Evolutionary conservation across 2,329 filamentous ascomycete genomes (phyloP).

Genomic region (Exophiala aquamarina): DNA sequence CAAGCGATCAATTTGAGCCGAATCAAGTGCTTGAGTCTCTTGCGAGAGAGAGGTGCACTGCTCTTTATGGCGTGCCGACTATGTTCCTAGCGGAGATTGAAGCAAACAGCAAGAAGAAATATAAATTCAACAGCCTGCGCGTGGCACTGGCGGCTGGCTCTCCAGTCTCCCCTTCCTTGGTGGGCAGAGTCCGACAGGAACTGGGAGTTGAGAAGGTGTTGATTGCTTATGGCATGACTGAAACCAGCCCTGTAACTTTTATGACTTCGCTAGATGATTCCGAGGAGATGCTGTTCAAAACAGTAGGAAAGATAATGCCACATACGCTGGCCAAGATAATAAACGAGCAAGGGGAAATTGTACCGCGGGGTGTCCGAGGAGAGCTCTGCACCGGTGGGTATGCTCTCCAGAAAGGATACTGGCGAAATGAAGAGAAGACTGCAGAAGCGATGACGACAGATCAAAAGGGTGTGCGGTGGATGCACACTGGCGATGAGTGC

Average conservation of each 20-base stretch:
- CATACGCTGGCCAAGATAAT: constrained; percentile 81
- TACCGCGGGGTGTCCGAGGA: constrained; percentile 67
- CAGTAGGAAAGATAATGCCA: constrained; percentile 75
- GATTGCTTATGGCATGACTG: constrained; percentile 96
- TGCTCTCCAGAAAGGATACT: constrained; percentile 87
- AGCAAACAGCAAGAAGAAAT: constrained; percentile 11
- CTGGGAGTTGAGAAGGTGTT: constrained; percentile 81
- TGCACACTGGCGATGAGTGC: constrained; percentile 89
- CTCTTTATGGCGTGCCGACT: constrained; percentile 41
- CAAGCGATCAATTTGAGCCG: constrained; percentile 82
- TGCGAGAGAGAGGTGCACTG: constrained; percentile 13
- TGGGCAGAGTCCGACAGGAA: constrained; percentile 68
- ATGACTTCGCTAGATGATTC: constrained; percentile 83
- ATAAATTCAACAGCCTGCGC: constrained; percentile 47
- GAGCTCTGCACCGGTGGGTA: constrained; percentile 85
- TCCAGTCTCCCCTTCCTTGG: constrained; percentile 63
- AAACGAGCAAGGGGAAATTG: constrained; percentile 61
- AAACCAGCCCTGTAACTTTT: constrained; percentile 68
- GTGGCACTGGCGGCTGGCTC: constrained; percentile 89
- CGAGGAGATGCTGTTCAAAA: constrained; percentile 67
- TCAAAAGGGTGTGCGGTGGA: constrained; percentile 65
- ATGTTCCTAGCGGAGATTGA: constrained; percentile 24
- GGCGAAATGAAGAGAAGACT: constrained; percentile 67
- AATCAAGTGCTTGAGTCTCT: constrained; percentile 59
- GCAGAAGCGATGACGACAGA: constrained; percentile 58